Conservation (phyloP, 176 grass and related monocot species). For the Typha latifolia region DNA sequence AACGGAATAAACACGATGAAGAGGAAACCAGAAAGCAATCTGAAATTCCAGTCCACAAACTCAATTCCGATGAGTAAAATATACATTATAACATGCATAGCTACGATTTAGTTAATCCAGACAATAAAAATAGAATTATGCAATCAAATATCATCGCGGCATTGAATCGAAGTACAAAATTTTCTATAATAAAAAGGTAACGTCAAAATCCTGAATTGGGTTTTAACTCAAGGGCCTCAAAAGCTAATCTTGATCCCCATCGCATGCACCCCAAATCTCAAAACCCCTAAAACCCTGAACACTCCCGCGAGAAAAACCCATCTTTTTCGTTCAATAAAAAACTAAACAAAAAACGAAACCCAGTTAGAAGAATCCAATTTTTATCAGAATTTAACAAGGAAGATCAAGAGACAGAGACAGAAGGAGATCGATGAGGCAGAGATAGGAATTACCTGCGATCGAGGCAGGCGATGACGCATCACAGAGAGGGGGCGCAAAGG, state of each 20-base stretch:
- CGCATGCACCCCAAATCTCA: background rate
- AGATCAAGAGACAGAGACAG: no score
- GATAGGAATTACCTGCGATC: background rate
- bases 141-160: background rate
- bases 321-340: background rate
- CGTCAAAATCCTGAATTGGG: background rate
- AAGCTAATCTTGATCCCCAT: background rate
- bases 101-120: no score
- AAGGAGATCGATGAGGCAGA: no score
- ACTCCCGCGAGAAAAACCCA: background rate
- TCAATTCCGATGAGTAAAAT: no score
- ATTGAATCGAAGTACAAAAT: background rate
- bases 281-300: conserved; percentile 1
- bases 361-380: background rate
- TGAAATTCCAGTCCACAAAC: no score
- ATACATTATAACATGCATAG: no score
- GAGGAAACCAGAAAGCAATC: no score
- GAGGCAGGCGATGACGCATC: background rate
- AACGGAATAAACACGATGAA: no score
- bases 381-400: background rate
- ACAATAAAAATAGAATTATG: background rate
- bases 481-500: background rate
- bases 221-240: background rate
- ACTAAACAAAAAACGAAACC: background rate
- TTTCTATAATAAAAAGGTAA: background rate